A percentile compares a stretch with the other conserved stretches of the same genome.
phyloP scores from a whole-genome alignment of 208 protist species.

The Acanthamoeba polyphaga region DNA sequence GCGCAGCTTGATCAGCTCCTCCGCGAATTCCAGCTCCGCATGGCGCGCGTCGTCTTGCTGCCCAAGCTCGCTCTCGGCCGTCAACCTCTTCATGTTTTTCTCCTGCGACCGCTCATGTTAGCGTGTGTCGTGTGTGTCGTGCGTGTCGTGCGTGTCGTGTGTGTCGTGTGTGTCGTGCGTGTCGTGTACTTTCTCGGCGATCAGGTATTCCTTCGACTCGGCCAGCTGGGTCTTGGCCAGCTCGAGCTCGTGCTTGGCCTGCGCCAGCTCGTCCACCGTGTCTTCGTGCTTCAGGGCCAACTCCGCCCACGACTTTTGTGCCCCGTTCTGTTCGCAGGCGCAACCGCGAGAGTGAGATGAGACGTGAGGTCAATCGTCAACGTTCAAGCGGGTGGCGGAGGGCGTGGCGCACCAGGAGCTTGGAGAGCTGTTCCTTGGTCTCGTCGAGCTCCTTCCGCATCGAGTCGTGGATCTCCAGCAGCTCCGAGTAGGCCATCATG shows the following conservation, averaged over 20 bases:
- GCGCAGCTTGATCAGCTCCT: background rate
- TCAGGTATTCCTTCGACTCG: no score
- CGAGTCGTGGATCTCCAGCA: background rate
- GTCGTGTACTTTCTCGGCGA: background rate
- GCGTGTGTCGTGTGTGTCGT: no score
- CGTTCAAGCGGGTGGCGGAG: no score
- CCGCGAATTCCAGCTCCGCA: background rate
- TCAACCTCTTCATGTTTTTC: background rate
- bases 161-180: background rate
- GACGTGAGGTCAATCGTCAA: no score
- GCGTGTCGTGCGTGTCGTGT: no score
- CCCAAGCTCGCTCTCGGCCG: no score
- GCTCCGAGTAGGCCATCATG: background rate
- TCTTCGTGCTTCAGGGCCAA: no score
- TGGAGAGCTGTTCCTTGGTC: background rate
- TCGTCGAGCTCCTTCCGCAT: background rate
- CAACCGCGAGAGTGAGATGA: no score
- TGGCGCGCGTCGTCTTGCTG: background rate
- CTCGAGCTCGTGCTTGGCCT: no score
- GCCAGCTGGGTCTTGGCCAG: no score
- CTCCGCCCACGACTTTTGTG: background rate
- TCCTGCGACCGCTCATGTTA: background rate
- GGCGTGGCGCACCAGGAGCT: background rate
- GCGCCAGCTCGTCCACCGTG: no score
- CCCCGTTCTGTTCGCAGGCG: background rate